A percentile compares a stretch with the other conserved stretches of the same genome.
Conservation (phyloP, 2,329 filamentous ascomycete species). For the Apiospora phragmitis region DNA sequence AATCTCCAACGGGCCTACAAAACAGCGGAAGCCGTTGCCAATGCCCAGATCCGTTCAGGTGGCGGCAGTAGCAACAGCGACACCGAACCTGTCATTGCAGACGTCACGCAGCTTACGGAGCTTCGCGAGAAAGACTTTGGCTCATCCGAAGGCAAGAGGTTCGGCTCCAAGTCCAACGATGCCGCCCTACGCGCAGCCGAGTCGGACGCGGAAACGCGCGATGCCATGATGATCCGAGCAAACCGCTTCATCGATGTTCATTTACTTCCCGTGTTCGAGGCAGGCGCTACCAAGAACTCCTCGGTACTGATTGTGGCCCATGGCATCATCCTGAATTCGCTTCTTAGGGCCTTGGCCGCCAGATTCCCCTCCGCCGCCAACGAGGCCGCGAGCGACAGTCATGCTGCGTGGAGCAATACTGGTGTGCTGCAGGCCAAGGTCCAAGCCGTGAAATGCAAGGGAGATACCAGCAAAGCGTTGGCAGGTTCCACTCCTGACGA, state of each 20-base stretch:
- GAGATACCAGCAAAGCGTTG: not conserved
- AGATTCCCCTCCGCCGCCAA: slow-evolving; percentile 43
- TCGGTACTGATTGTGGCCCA: slow-evolving; percentile 75
- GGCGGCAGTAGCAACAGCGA: not conserved
- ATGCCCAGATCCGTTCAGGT: slow-evolving; percentile 45
- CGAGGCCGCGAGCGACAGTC: slow-evolving; percentile 14
- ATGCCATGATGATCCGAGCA: slow-evolving; percentile 64
- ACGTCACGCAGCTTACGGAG: slow-evolving; percentile 43
- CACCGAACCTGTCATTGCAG: slow-evolving; percentile 18
- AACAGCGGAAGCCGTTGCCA: slow-evolving; percentile 67
- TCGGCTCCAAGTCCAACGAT: slow-evolving; percentile 36
- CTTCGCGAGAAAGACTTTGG: slow-evolving; percentile 77
- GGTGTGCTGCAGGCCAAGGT: slow-evolving; percentile 30
- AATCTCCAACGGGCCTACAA: slow-evolving; percentile 72
- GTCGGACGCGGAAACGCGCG: slow-evolving; percentile 59
- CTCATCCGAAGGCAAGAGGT: slow-evolving; percentile 65
- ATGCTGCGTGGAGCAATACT: slow-evolving; percentile 54
- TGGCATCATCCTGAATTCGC: slow-evolving; percentile 72
- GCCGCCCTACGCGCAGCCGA: slow-evolving; percentile 38
- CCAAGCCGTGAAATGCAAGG: not conserved
- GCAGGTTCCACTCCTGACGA: not conserved
- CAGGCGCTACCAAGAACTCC: slow-evolving; percentile 28
- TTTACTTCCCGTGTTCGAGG: slow-evolving; percentile 57
- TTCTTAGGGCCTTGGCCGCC: slow-evolving; percentile 64
- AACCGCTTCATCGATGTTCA: slow-evolving; percentile 66